Conservation (phyloP, 371 early-diverging fungal genomes). For the Mortierella sp. region DNA sequence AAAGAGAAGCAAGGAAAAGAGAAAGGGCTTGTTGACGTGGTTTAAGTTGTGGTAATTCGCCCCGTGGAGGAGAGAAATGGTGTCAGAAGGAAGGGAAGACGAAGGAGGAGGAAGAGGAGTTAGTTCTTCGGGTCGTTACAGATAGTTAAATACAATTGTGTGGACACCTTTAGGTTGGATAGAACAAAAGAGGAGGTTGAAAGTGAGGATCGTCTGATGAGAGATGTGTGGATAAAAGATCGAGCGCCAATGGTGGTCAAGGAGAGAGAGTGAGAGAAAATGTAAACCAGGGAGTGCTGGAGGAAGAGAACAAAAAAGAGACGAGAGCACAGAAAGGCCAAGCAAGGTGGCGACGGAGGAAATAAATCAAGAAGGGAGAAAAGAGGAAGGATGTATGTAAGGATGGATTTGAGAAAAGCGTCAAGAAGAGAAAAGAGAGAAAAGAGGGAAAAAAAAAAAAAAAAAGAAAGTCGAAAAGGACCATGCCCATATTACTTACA, state of each 20-base stretch:
- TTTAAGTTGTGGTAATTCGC: too few relatives aligned
- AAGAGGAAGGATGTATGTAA: neutral
- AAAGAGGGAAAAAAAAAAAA: neutral
- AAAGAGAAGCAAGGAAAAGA: neutral
- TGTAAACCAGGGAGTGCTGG: neutral
- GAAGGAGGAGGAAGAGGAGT: neutral
- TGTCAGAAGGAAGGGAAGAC: neutral
- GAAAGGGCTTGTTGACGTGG: neutral
- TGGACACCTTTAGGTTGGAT: neutral
- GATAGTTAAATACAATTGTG: neutral
- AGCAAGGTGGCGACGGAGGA: neutral
- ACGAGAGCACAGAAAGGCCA: neutral
- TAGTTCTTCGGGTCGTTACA: slow-evolving; percentile 4
- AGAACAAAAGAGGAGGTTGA: slow-evolving; percentile 16
- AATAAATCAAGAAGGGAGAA: neutral
- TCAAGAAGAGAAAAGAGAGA: neutral
- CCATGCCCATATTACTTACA: neutral
- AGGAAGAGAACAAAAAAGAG: slow-evolving; percentile 4
- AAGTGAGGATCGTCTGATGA: slow-evolving; percentile 13
- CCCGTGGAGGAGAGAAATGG: too few relatives aligned
- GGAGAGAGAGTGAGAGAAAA: slow-evolving; percentile 1
- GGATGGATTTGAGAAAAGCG: neutral
- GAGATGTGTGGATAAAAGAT: slow-evolving; percentile 15
- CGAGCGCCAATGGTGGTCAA: slow-evolving; percentile 26
- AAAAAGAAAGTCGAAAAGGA: neutral